Base-by-base conservation (phyloP, 805 yeast species). In the Metschnikowia shivogae region DNA sequence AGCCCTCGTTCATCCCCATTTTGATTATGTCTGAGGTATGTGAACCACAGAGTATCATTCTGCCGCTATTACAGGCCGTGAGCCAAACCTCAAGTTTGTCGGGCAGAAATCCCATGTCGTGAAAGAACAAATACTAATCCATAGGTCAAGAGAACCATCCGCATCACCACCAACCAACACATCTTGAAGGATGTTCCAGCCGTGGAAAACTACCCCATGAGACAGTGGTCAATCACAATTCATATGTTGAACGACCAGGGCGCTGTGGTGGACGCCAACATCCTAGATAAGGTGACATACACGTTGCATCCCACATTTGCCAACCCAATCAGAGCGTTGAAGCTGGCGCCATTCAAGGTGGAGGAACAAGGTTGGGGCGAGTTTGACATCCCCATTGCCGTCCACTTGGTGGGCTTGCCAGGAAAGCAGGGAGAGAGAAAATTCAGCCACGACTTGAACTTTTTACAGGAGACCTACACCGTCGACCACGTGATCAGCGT, bases 341-440 rank as follows among this genome's bases (percentile, higher is more conserved):
- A 86, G 59, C 83, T 82, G 59, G 78, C 86, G 8, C 99, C 99
- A 9, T 92, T 90, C 68, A 78, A 69, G 60, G 84, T 92, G 46
- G 86, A 81, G 59, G 99, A 92, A 64, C 84, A 88, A 69, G 99
- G 99, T 42, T 92, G 99, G 98, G 99, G 98, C 63, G 98, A 92
- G 55, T 92, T 92, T 59, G 97, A 90, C 60, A 77, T 93, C 62
- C 86, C 86, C 32, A 82, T 93, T 49, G 76, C 86, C 29, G 72
- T 90, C 35, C 85, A 85, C 49, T 70, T 86, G 36, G 75, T 84
- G 14, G 76, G 76, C 11, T 58, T 71, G 36, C 59, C 64, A 19
- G 98, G 95, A 48, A 86, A 85, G 60, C 86, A 84, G 44, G 98
- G 98, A 39, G 97, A 90, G 64, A 77, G 85, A 50, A 86, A 86